Evolutionary conservation across 306 rosid species (phyloP).

Genomic region (Cicer chorassanicum): DNA sequence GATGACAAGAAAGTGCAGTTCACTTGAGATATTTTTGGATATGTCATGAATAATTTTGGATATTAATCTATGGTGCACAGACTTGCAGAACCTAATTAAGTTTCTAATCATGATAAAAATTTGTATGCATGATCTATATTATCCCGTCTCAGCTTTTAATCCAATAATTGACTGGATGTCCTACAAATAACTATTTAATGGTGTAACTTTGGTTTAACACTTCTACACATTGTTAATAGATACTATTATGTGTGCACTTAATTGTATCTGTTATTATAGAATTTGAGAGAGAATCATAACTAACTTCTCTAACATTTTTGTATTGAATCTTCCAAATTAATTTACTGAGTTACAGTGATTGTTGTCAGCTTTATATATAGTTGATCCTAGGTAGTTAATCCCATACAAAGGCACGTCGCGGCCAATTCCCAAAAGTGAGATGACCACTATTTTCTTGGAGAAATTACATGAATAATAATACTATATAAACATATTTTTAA

Average conservation of each 20-base stretch:
- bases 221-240: conserved; percentile 8
- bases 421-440: no score
- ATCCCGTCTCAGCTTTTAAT: background rate
- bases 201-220: background rate
- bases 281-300: no score
- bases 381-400: no score
- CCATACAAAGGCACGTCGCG: no score
- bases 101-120: conserved; percentile 19
- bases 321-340: no score
- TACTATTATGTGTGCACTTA: background rate
- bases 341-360: no score
- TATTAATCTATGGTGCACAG: background rate
- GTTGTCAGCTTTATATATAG: no score
- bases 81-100: conserved; percentile 9
- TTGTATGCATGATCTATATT: conserved; percentile 26
- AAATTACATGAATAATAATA: no score
- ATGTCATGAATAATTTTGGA: conserved; percentile 14
- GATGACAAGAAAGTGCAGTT: conserved; percentile 17
- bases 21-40: conserved; percentile 22
- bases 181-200: conserved; percentile 4
- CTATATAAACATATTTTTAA: no score
- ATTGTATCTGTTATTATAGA: no score
- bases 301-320: no score
- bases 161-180: background rate
- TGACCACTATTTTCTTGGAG: no score